phyloP scores from a whole-genome alignment of 768 basidiomycete genomes.

The Phaeotremella skinneri region DNA sequence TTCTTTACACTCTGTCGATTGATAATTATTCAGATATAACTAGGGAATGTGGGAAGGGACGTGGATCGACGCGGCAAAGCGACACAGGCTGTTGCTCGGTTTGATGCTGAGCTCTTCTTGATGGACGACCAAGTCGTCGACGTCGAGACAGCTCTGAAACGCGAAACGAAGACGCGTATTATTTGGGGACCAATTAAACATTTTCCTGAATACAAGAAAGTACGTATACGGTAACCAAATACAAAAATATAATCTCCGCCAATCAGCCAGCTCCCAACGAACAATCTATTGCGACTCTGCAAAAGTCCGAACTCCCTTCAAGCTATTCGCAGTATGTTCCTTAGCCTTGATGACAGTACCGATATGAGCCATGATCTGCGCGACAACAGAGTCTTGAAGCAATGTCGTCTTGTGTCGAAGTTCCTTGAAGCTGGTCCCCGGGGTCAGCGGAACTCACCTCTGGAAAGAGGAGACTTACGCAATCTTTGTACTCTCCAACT shows the following conservation, averaged over 20 bases:
- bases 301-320: constrained; percentile 37
- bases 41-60: too few species aligned
- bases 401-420: constrained; percentile 35
- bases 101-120: too few species aligned
- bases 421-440: constrained; percentile 32
- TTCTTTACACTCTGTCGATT: too few species aligned
- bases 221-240: too few species aligned
- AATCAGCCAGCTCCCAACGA: background rate
- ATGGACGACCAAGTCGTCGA: too few species aligned
- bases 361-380: constrained; percentile 38
- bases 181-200: background rate
- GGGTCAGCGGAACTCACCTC: background rate
- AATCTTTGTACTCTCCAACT: constrained; percentile 46
- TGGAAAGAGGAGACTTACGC: constrained; percentile 33
- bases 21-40: too few species aligned
- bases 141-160: too few species aligned
- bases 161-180: background rate
- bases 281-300: constrained; percentile 35
- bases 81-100: too few species aligned
- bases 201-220: background rate
- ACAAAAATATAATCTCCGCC: background rate
- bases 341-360: constrained; percentile 46
- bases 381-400: constrained; percentile 35
- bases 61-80: too few species aligned
- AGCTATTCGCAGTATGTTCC: constrained; percentile 40